Evolutionary conservation across 106 monocot species (phyloP), one percentile per base, ranked within the genome.

Genomic region (Ottelia alismoides): DNA sequence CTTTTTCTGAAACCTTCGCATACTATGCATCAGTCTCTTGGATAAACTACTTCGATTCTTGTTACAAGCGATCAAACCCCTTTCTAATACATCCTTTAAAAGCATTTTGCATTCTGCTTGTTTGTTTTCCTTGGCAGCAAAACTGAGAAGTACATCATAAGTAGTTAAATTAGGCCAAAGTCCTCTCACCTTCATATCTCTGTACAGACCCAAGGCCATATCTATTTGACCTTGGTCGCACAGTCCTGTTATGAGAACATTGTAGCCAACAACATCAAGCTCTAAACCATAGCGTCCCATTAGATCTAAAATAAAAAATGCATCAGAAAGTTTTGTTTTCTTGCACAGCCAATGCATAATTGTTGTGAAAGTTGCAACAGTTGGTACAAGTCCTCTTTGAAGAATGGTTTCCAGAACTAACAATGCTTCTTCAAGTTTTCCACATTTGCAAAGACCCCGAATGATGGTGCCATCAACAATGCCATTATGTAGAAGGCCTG

Each of bases 121-220:
- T 58, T 65, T 75, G 28, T 70, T 75, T 63, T 70, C 73, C 62
- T 60, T 65, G 45, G 19, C 45, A 72, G 84, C 31, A 27, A 78
- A 61, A 61, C 66, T 53, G 53, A 81, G 65, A 3, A 93, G 77
- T 32, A 78, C 69, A 47, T 51, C 62, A 52, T 80, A 87, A 51
- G 92, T 93, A 44, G 83, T 78, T 17, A 93, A 50, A 73, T 93
- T 87, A 45, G 92, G 87, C 74, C 76, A 80, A 60, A 93, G 75
- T 10, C 55, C 67, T 27, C 57, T 77, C 31, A 29, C 26, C 60
- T 84, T 87, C 70, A 87, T 77, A 62, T 93, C 87, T 45, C 68
- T 69, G 27, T 93, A 93, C 63, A 87, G 48, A 20, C 69, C 56
- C 28, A 80, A 69, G 20, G 77, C 83, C 29, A 66, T 44, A 61